Evolutionary conservation across 345 rosid species (phyloP).

Genomic region (Sonneratia caseolaris): DNA sequence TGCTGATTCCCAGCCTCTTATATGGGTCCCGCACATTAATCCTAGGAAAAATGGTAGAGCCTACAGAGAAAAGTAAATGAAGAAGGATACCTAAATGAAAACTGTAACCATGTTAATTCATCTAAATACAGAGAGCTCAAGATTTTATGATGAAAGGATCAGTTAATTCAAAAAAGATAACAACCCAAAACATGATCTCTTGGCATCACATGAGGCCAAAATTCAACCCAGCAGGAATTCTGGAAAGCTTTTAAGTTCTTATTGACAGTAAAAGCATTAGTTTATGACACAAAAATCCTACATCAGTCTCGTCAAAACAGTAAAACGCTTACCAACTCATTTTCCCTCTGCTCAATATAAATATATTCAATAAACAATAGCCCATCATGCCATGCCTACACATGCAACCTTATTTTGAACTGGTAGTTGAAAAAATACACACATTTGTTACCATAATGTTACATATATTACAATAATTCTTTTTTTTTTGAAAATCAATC

Average conservation of each 20-base stretch:
- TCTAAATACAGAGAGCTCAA: background rate
- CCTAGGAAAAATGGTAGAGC: conserved; percentile 69
- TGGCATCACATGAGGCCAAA: background rate
- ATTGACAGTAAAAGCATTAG: background rate
- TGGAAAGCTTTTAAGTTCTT: background rate
- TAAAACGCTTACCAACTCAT: background rate
- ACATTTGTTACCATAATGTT: no score
- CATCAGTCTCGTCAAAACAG: background rate
- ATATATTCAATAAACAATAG: background rate
- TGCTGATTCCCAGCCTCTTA: conserved; percentile 86
- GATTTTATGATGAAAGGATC: background rate
- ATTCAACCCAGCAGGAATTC: background rate
- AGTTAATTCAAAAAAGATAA: background rate
- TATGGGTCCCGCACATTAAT: conserved; percentile 72
- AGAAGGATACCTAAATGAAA: conserved; percentile 3
- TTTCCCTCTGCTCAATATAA: background rate
- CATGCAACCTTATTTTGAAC: no score
- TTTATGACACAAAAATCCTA: background rate
- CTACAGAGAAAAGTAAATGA: conserved; percentile 8
- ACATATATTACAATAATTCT: no score
- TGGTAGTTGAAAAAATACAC: no score
- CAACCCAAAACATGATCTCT: background rate
- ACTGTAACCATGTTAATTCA: background rate
- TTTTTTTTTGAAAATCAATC: background rate
- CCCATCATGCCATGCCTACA: background rate